Percentiles rank a stretch among this genome's conserved stretches.
Evolutionary conservation across 257 asterid species (phyloP).

Genomic region (Lycium barbarum): DNA sequence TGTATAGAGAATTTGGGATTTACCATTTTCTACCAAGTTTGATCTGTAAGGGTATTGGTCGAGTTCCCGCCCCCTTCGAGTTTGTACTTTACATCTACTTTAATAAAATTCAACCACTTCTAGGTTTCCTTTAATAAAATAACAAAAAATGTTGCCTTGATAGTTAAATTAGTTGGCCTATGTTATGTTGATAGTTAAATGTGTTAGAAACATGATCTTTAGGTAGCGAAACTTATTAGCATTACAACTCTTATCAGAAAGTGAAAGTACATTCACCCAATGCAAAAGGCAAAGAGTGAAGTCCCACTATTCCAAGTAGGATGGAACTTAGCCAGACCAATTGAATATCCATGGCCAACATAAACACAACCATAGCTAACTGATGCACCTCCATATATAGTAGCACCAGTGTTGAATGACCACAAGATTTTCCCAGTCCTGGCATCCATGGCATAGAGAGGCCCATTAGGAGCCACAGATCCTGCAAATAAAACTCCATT

Average conservation of each 20-base stretch:
- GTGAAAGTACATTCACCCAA: neutral
- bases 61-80: neutral
- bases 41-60: neutral
- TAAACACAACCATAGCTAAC: conserved; percentile 73
- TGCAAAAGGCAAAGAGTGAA: conserved; percentile 71
- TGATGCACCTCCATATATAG: conserved; percentile 81
- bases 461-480: conserved; percentile 66
- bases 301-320: conserved; percentile 80
- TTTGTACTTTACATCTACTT: neutral
- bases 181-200: neutral
- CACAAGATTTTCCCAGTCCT: conserved; percentile 61
- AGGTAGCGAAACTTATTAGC: neutral
- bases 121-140: neutral
- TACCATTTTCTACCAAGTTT: neutral
- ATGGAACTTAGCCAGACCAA: conserved; percentile 62
- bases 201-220: neutral
- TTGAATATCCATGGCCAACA: conserved; percentile 72
- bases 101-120: neutral
- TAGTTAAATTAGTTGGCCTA: neutral
- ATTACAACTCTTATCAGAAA: neutral
- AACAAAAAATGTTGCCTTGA: neutral
- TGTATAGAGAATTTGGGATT: neutral
- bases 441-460: conserved; percentile 80
- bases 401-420: conserved; percentile 66
- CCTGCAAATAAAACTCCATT: conserved; percentile 77